Percentiles rank a stretch among this genome's conserved stretches.
These are phyloP conservation scores for Tremellales sp. DNA, from an alignment of 1,284 basidiomycete species.

Conservation along the genomic window DNA sequence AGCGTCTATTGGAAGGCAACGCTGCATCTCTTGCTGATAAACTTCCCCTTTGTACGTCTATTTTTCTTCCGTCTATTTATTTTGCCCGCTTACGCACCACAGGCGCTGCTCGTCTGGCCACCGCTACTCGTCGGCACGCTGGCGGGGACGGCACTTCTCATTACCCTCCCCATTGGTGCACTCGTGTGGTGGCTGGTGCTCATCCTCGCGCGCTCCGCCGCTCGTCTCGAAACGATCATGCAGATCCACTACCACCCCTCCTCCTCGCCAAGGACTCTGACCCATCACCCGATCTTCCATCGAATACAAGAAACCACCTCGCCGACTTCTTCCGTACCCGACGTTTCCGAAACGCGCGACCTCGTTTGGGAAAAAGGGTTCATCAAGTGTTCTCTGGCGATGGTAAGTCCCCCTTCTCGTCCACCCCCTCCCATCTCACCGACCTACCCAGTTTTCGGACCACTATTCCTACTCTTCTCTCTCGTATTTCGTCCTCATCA, in stretches of 20 bases:
- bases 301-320: constrained; percentile 22
- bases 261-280: constrained; percentile 12
- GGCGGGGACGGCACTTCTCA: constrained; percentile 44
- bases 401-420: constrained; percentile 28
- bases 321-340: constrained; percentile 15
- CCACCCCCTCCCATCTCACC: not conserved
- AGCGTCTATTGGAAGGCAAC: constrained; percentile 35
- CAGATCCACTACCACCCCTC: constrained; percentile 36
- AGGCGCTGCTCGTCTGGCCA: constrained; percentile 46
- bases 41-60: constrained; percentile 45
- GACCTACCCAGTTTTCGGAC: constrained; percentile 31
- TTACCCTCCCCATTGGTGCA: constrained; percentile 46
- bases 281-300: constrained; percentile 43
- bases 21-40: constrained; percentile 40
- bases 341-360: constrained; percentile 1
- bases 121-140: constrained; percentile 43
- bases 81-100: not conserved
- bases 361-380: constrained; percentile 43
- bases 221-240: constrained; percentile 42
- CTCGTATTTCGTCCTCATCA: constrained; percentile 46
- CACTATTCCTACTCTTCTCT: constrained; percentile 47
- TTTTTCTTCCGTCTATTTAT: not conserved
- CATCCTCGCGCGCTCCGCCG: constrained; percentile 42
- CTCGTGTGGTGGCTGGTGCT: constrained; percentile 47
- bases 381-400: constrained; percentile 43